Evolutionary conservation across 106 monocot species (phyloP).

Genomic region (Phalaenopsis equestris): DNA sequence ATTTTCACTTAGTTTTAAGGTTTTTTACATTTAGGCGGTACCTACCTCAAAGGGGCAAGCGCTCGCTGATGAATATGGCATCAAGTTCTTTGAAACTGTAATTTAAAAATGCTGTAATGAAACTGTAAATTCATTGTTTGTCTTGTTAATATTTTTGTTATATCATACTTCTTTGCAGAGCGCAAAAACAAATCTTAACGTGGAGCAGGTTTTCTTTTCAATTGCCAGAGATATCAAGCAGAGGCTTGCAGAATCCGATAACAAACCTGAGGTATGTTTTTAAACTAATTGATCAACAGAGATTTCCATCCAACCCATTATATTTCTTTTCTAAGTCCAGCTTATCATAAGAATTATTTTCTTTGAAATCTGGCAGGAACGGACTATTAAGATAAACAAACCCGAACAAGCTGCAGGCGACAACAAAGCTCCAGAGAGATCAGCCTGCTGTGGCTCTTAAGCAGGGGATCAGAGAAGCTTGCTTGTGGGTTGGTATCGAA

Average conservation of each 20-base stretch:
- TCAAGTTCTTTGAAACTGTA: conserved; percentile 69
- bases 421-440: conserved; percentile 24
- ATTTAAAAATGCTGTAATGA: background rate
- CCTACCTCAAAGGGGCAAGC: conserved; percentile 65
- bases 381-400: conserved; percentile 68
- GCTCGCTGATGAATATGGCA: conserved; percentile 74
- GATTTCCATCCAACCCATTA: background rate
- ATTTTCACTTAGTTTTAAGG: background rate
- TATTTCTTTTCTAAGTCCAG: background rate
- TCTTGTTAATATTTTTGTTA: background rate
- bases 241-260: conserved; percentile 58
- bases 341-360: no score
- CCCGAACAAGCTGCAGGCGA: conserved; percentile 45
- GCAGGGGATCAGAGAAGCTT: background rate
- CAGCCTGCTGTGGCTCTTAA: conserved; percentile 56
- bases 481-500: background rate
- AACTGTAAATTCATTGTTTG: background rate
- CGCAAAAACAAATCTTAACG: conserved; percentile 67
- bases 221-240: conserved; percentile 75
- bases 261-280: conserved; percentile 37
- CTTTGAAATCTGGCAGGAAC: conserved; percentile 28
- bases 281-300: background rate
- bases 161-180: conserved; percentile 24
- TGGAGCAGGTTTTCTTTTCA: conserved; percentile 74
- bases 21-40: conserved; percentile 33